Base-by-base conservation (phyloP, 1,139 yeast genomes). In the Torulaspora pretoriensis region DNA sequence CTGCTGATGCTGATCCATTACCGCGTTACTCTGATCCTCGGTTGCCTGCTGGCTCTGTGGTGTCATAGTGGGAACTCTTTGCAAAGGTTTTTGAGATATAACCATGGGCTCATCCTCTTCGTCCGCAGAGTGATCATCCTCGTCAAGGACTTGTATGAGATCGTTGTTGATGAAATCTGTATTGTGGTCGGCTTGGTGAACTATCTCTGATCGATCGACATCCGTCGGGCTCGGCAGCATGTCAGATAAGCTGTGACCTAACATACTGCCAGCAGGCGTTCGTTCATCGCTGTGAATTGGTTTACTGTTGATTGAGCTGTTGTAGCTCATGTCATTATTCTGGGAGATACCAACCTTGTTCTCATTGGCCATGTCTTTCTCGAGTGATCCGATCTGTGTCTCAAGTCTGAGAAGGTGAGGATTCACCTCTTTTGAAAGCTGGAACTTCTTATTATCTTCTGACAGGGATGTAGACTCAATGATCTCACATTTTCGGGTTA, bases 381-480 rank as follows among this genome's bases (percentile, higher is more conserved):
- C 50, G 6, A 50, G 26, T 7, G 29, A 22, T 17, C 19, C 39
- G 8, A 52, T 30, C 25, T 49, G 42, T 10, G 44, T 14, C 34
- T 53, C 49, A n/a, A 53, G 16, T 13, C 29, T 16, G 3, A 34
- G 24, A 3, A 59, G 40, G n/a, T 46, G 43, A 2, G 65, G 64
- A 30, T 54, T 52, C 5, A 63, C 52, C 10, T 49, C 50, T 17
- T 50, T 43, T 5, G 38, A 42, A 12, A 60, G 34, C 39, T 52
- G 50, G 2, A 40, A 28, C 23, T 46, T 50, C 42, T 64, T 62
- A 14, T 54, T 52, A 46, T 59, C 65, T 42, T 61, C 64, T n/a
- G 66, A 61, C 17, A 63, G 40, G 2, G 65, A 58, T 3, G 67
- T 60, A 1, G 67, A 61, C 44, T 60, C 65, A 32, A 63, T 49